Base-by-base conservation (phyloP, 345 rosid species). In the Gossypium arboreum region DNA sequence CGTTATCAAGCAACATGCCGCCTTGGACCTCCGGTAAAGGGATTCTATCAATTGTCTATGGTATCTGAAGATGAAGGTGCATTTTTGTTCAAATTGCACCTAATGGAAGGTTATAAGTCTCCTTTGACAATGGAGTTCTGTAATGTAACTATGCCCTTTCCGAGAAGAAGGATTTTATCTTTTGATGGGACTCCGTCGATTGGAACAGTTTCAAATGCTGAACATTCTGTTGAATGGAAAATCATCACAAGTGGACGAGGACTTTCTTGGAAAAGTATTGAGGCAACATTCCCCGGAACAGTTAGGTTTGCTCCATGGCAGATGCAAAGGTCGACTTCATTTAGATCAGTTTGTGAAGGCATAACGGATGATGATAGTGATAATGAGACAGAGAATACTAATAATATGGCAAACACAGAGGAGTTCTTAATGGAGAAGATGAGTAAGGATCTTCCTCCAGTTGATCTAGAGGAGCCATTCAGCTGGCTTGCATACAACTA, bases 21-120 rank as follows among this genome's bases (percentile, higher is more conserved):
- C 48, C 83, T 90, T 74, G 88, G 95, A 79, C 96, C 98, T 73
- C 98, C 96, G n/a, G 74, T 95, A 71, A 89, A 89, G 78, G 98
- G 91, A 57, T 95, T 95, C 74, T 95, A 95, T 82, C 99, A 95
- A 78, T 83, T 95, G 70, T 95, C 99, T 22, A 92, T 95, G 99
- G 94, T 95, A 60, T 93, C 92, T 57, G 99, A 95, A 81, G 94
- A 93, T 72, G 94, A 95, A 83, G 98, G 98, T 71, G 99, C 99
- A 47, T 93, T 95, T 79, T 86, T 95, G 70, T 93, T 91, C 81
- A 93, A 89, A 85, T 80, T 95, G 83, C 77, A 70, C 48, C 87
- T 95, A 58, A 91, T 93, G 97, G 97, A 92, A 83, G 97, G 98
- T 22, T 88, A 90, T 69, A 93, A 87, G 85, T 74, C 88, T 78